Conservation (phyloP, 1,284 basidiomycete species). For the Apiotrichum domesticum region DNA sequence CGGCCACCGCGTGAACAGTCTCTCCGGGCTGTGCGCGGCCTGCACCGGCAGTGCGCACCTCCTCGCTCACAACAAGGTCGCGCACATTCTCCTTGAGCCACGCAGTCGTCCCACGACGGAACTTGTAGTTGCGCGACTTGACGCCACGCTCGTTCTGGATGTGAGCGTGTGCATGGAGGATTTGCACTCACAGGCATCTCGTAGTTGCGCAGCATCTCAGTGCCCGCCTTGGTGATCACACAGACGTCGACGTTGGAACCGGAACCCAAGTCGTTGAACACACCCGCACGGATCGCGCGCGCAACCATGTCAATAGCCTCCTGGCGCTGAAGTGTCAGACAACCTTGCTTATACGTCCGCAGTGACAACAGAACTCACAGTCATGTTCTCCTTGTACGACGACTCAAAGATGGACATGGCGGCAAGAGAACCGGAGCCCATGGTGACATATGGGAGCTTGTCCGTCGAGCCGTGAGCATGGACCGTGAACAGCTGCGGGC, state of each 20-base stretch:
- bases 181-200: slow-evolving; percentile 60
- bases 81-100: slow-evolving; percentile 75
- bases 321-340: slow-evolving; percentile 54
- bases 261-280: slow-evolving; percentile 98
- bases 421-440: slow-evolving; percentile 93
- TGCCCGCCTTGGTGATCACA: slow-evolving; percentile 75
- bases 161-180: background rate
- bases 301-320: slow-evolving; percentile 81
- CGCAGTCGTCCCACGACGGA: slow-evolving; percentile 79
- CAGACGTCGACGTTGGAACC: slow-evolving; percentile 97
- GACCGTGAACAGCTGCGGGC: slow-evolving; percentile 93
- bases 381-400: slow-evolving; percentile 76
- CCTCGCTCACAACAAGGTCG: slow-evolving; percentile 65
- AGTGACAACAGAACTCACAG: slow-evolving; percentile 50
- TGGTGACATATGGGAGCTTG: slow-evolving; percentile 97
- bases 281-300: slow-evolving; percentile 85
- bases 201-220: slow-evolving; percentile 85
- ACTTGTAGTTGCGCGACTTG: slow-evolving; percentile 79
- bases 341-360: no score
- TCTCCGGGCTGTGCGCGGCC: slow-evolving; percentile 34
- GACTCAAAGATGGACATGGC: slow-evolving; percentile 98
- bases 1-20: slow-evolving; percentile 21
- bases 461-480: slow-evolving; percentile 96
- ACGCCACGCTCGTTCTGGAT: slow-evolving; percentile 61
- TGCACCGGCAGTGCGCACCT: slow-evolving; percentile 47